Conservation (phyloP, 2,329 filamentous ascomycete species). For the Aspergillus sp. region DNA sequence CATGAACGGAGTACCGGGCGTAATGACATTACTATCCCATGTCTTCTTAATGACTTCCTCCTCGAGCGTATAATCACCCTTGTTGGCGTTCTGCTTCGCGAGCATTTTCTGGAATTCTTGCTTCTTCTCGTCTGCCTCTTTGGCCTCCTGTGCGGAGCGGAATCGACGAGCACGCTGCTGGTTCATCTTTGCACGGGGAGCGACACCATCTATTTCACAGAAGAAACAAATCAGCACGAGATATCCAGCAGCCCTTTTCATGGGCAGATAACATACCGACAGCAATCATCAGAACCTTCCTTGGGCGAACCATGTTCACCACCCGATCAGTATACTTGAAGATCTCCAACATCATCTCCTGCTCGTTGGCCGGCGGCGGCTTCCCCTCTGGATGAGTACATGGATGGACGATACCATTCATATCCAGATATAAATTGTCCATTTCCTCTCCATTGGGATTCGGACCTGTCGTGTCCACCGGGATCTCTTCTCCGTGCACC, state of each 20-base stretch:
- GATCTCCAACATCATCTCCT: conserved; percentile 98
- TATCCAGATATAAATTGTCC: conserved; percentile 96
- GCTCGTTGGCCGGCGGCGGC: conserved; percentile 84
- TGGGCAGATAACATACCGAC: conserved; percentile 54
- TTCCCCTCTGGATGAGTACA: conserved; percentile 95
- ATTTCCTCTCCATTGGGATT: conserved; percentile 98
- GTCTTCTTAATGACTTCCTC: conserved; percentile 69
- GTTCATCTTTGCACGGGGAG: conserved; percentile 98
- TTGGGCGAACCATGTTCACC: conserved; percentile 95
- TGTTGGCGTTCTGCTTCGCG: conserved; percentile 66
- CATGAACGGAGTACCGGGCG: conserved; percentile 97
- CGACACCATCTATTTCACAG: conserved; percentile 68
- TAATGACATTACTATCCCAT: conserved; percentile 85
- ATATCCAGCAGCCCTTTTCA: background rate
- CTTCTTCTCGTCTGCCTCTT: conserved; percentile 89
- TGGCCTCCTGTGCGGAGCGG: conserved; percentile 85
- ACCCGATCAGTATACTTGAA: conserved; percentile 99
- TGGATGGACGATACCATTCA: conserved; percentile 99
- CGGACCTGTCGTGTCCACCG: conserved; percentile 72
- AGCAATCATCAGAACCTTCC: conserved; percentile 94
- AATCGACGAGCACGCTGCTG: conserved; percentile 96
- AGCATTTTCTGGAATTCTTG: conserved; percentile 79
- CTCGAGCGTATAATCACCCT: conserved; percentile 55
- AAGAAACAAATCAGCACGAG: conserved; percentile 19
- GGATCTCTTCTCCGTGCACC: conserved; percentile 76